A percentile compares a stretch with the other conserved stretches of the same genome.
Conservation (phyloP, 2,329 filamentous ascomycete genomes). For the Diaporthe australafricana region DNA sequence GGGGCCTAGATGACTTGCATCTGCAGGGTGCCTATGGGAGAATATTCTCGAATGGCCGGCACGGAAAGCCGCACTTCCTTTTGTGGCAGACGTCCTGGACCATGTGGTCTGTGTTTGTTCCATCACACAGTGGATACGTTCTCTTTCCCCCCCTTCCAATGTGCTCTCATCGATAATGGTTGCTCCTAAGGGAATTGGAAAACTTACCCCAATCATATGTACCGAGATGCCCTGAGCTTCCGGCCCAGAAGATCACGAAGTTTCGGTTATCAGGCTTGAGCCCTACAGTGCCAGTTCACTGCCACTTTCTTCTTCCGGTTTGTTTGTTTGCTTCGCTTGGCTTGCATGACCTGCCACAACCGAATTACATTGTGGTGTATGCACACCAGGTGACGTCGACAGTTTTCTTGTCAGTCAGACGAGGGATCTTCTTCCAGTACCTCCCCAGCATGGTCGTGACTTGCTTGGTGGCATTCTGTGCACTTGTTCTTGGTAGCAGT, state of each 20-base stretch:
- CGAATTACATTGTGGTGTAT: not conserved
- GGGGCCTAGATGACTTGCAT: not conserved
- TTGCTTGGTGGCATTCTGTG: not conserved
- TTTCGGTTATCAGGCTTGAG: not conserved
- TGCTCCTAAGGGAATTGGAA: not conserved
- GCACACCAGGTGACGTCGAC: conserved; percentile 7
- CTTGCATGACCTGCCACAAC: conserved; percentile 20
- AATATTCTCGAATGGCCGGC: not conserved
- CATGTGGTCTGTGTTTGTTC: not conserved
- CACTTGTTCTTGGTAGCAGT: not conserved
- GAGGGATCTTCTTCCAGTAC: not conserved
- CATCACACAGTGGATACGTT: not conserved
- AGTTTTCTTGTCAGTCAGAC: not conserved
- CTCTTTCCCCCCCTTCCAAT: not conserved
- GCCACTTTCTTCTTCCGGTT: not conserved
- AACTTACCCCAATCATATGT: not conserved
- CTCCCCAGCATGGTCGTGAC: not conserved
- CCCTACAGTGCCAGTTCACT: not conserved
- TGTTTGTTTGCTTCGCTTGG: conserved; percentile 31
- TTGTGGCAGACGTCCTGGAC: not conserved
- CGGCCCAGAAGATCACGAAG: no score
- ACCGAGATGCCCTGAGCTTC: not conserved
- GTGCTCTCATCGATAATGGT: not conserved
- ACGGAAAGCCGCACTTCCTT: conserved; percentile 16
- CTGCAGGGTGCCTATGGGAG: conserved; percentile 18